Percentiles rank a stretch among this genome's conserved stretches.
Conservation (phyloP, 345 rosid species). For the Lepidium aucheri region DNA sequence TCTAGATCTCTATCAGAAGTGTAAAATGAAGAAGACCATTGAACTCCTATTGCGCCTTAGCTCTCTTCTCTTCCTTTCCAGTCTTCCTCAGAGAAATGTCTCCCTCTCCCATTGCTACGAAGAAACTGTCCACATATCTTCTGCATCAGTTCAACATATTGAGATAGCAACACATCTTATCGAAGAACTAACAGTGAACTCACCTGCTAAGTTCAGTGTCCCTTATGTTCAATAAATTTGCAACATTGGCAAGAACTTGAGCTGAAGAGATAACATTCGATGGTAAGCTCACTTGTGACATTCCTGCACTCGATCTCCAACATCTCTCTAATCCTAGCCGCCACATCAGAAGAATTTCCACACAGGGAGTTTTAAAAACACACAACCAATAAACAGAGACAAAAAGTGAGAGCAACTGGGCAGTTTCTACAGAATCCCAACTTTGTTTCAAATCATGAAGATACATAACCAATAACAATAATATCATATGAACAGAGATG, state of each 20-base stretch:
- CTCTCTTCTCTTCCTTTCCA: slow-evolving; percentile 83
- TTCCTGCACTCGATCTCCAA: slow-evolving; percentile 67
- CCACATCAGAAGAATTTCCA: not conserved
- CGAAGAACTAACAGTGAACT: not conserved
- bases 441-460: too few species aligned
- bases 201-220: slow-evolving; percentile 92
- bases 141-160: not conserved
- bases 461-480: too few species aligned
- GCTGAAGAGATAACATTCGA: slow-evolving; percentile 80
- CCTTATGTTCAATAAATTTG: slow-evolving; percentile 81
- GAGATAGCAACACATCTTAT: not conserved
- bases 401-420: too few species aligned
- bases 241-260: slow-evolving; percentile 85
- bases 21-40: slow-evolving; percentile 85
- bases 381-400: too few species aligned
- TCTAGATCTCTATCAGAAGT: not conserved
- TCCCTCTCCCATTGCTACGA: slow-evolving; percentile 94
- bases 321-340: too few species aligned
- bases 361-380: too few species aligned
- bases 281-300: slow-evolving; percentile 76
- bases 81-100: slow-evolving; percentile 82
- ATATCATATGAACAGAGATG: too few species aligned
- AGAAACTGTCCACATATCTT: slow-evolving; percentile 43
- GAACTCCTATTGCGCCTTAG: slow-evolving; percentile 83
- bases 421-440: too few species aligned